These are phyloP conservation scores for Chlamydomonas schloesseri DNA, from an alignment of 139 green algal species.

Conservation along the genomic window DNA sequence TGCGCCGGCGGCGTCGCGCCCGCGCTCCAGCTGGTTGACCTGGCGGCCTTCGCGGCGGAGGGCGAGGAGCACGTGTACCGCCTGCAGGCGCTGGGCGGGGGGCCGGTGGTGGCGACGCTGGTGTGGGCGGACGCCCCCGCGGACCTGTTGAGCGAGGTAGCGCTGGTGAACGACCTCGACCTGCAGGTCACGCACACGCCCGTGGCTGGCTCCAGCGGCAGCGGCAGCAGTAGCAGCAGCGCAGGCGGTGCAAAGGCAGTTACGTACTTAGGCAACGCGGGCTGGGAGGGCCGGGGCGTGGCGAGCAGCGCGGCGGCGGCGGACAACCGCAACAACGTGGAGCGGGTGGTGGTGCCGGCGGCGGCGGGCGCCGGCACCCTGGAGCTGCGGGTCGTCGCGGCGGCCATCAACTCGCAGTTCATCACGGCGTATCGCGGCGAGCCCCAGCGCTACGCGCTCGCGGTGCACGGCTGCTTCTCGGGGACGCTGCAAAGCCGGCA, in stretches of 20 bases:
- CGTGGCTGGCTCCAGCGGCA: background rate
- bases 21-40: constrained; percentile 3
- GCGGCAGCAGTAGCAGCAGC: background rate
- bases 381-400: constrained; percentile 30
- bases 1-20: background rate
- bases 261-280: background rate
- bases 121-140: constrained; percentile 75
- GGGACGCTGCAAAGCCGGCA: constrained; percentile 60
- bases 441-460: constrained; percentile 77
- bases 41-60: constrained; percentile 1
- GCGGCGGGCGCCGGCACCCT: constrained; percentile 61
- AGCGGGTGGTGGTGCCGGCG: constrained; percentile 54
- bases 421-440: background rate
- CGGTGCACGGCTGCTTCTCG: constrained; percentile 69
- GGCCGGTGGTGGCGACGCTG: constrained; percentile 76
- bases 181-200: constrained; percentile 53
- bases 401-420: constrained; percentile 3
- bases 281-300: background rate
- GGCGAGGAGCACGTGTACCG: constrained; percentile 68
- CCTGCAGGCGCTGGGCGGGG: constrained; percentile 61
- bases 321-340: constrained; percentile 31
- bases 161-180: constrained; percentile 90
- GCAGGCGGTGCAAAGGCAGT: background rate
- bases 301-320: too few species aligned
- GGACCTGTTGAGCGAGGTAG: background rate